Conservation (phyloP, 2,329 filamentous ascomycete genomes). For the Fusarium liriodendri region DNA sequence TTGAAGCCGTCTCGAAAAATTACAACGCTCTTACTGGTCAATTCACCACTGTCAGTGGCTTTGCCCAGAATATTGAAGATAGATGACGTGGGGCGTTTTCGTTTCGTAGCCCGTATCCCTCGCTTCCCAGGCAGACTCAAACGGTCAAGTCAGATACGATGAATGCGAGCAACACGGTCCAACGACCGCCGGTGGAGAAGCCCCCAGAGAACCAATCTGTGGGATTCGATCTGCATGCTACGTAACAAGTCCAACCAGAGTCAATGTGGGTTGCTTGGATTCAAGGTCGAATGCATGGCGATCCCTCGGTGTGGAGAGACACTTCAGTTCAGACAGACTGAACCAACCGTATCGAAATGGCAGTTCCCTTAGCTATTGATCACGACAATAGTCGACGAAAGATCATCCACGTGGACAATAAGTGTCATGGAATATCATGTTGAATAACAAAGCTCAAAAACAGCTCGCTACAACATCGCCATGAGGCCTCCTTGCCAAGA, state of each 20-base stretch:
- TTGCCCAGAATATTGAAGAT: not conserved
- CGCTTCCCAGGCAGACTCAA: not conserved
- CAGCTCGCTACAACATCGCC: not conserved
- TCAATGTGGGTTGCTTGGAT: not conserved
- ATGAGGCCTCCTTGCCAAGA: not conserved
- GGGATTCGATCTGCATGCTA: not conserved
- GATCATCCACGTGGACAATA: not conserved
- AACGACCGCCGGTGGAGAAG: not conserved
- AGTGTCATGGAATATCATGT: not conserved
- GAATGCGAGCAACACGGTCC: slow-evolving; percentile 1
- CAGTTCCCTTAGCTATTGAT: not conserved
- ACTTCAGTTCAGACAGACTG: not conserved
- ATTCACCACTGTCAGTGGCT: not conserved
- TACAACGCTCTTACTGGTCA: not conserved
- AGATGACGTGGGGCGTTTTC: not conserved
- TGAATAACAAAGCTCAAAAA: not conserved
- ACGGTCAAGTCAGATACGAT: not conserved
- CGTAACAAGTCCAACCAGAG: not conserved
- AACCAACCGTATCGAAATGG: not conserved
- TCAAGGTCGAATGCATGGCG: not conserved
- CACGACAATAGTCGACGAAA: not conserved
- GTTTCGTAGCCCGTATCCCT: slow-evolving; percentile 10
- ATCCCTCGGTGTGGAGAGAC: not conserved
- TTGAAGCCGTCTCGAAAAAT: not conserved
- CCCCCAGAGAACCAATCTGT: not conserved